Evolutionary conservation across 805 yeast genomes (phyloP).

Genomic region (Candida ortonii): DNA sequence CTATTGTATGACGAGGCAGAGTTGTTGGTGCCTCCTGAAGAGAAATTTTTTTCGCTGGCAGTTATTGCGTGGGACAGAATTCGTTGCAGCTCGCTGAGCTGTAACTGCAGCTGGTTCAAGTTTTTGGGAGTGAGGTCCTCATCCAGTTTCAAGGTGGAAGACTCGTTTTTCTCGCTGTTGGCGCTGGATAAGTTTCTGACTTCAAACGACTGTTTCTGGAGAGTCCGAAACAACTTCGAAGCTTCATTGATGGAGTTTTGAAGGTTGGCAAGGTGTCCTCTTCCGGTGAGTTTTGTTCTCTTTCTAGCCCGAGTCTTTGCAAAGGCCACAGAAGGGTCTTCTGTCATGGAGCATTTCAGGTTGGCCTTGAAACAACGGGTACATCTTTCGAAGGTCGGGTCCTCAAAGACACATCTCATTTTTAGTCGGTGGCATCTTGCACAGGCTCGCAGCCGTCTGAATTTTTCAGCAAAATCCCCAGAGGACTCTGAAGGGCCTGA

Average conservation of each 20-base stretch:
- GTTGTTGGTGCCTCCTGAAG: slow-evolving; percentile 5
- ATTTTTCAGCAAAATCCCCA: slow-evolving; percentile 39
- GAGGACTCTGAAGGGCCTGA: background rate
- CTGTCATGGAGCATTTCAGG: slow-evolving; percentile 46
- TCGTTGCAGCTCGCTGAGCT: slow-evolving; percentile 33
- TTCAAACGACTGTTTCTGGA: slow-evolving; percentile 22
- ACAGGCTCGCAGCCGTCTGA: slow-evolving; percentile 50
- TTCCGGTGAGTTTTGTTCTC: slow-evolving; percentile 26
- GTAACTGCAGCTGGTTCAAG: slow-evolving; percentile 27
- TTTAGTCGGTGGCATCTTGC: slow-evolving; percentile 54
- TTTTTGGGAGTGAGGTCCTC: slow-evolving; percentile 22
- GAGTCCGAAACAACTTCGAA: slow-evolving; percentile 20
- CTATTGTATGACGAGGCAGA: slow-evolving; percentile 34
- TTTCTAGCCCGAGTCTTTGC: slow-evolving; percentile 38
- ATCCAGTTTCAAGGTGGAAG: slow-evolving; percentile 10
- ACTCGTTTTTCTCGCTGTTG: slow-evolving; percentile 3
- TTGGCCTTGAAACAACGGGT: slow-evolving; percentile 43
- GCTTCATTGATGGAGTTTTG: slow-evolving; percentile 29
- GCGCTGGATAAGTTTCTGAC: slow-evolving; percentile 10
- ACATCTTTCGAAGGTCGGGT: slow-evolving; percentile 43
- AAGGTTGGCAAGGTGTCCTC: slow-evolving; percentile 27
- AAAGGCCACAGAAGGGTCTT: slow-evolving; percentile 46
- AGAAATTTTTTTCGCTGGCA: slow-evolving; percentile 8
- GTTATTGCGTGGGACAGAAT: slow-evolving; percentile 29
- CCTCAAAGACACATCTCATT: slow-evolving; percentile 50